Conservation (phyloP, 441 rosid species). For the Pelargonium myrrhifolium region DNA sequence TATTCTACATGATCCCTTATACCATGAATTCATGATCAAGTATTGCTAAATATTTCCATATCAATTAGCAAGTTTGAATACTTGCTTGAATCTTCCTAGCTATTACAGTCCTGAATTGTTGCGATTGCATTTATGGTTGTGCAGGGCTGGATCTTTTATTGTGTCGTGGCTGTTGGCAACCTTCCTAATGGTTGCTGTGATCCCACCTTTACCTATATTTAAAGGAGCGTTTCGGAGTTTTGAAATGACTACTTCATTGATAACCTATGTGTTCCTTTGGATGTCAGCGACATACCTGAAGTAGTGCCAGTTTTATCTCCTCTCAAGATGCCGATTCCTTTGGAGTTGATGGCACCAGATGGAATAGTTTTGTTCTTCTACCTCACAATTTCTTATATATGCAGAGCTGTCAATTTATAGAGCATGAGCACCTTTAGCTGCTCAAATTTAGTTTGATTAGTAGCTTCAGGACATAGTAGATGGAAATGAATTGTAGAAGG, state of each 20-base stretch:
- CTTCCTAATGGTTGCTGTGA: slow-evolving; percentile 84
- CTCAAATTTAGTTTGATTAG: neutral
- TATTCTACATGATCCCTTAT: neutral
- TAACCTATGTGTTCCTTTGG: slow-evolving; percentile 83
- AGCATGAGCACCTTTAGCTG: neutral
- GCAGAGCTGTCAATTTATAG: neutral
- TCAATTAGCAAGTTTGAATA: neutral
- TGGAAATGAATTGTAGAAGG: neutral
- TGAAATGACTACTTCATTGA: slow-evolving; percentile 73
- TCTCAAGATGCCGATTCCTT: slow-evolving; percentile 26
- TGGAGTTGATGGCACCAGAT: slow-evolving; percentile 11
- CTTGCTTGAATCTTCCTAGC: neutral
- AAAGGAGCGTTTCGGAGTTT: slow-evolving; percentile 70
- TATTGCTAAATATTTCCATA: neutral
- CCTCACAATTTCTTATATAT: too few relatives aligned
- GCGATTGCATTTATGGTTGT: slow-evolving; percentile 23
- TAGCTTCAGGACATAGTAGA: neutral
- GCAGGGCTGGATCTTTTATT: slow-evolving; percentile 76
- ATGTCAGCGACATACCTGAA: slow-evolving; percentile 70
- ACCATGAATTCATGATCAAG: neutral
- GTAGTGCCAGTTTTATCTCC: slow-evolving; percentile 29
- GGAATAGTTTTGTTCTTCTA: slow-evolving; percentile 16
- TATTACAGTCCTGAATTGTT: slow-evolving; percentile 5
- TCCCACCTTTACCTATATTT: slow-evolving; percentile 58
- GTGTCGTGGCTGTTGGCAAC: slow-evolving; percentile 87